Evolutionary conservation across 352 stramenopile species (phyloP).

Genomic region (Globisporangium sylvaticum): DNA sequence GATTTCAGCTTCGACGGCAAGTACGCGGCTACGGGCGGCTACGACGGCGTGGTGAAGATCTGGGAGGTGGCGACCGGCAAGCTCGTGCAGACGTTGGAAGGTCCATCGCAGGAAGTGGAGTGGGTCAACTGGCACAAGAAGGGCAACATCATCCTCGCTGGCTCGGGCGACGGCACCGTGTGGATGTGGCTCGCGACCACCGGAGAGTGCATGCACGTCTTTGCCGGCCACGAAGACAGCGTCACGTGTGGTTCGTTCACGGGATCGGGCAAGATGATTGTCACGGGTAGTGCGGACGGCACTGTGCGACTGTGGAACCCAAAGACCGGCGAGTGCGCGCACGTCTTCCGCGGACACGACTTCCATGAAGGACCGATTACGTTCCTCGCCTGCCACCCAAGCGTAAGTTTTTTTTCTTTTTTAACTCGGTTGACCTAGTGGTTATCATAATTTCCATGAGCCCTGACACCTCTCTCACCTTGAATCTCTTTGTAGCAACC

Average conservation of each 20-base stretch:
- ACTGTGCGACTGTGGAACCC: conserved; percentile 95
- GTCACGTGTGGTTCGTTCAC: conserved; percentile 95
- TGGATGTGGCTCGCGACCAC: conserved; percentile 93
- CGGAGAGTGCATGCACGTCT: conserved; percentile 97
- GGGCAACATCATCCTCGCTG: conserved; percentile 86
- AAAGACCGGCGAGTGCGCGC: conserved; percentile 91
- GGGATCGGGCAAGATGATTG: conserved; percentile 93
- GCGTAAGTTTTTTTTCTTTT: conserved; percentile 35
- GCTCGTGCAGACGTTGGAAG: conserved; percentile 81
- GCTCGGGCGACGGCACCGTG: conserved; percentile 84
- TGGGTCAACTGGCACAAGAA: conserved; percentile 91
- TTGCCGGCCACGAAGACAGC: conserved; percentile 94
- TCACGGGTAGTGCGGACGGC: conserved; percentile 92
- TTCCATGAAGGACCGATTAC: conserved; percentile 90
- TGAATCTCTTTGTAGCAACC: conserved; percentile 63
- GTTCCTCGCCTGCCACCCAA: conserved; percentile 88
- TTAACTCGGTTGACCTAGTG: neutral
- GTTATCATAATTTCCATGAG: neutral
- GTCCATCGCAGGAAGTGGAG: conserved; percentile 88
- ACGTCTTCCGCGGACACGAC: conserved; percentile 83
- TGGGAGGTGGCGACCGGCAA: conserved; percentile 84
- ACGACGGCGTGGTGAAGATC: conserved; percentile 86
- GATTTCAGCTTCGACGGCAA: conserved; percentile 88
- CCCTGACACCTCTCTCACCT: neutral
- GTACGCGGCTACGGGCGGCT: conserved; percentile 82